phyloP scores from a whole-genome alignment of 1,284 basidiomycete species.

The Xerocomus minutiporus region DNA sequence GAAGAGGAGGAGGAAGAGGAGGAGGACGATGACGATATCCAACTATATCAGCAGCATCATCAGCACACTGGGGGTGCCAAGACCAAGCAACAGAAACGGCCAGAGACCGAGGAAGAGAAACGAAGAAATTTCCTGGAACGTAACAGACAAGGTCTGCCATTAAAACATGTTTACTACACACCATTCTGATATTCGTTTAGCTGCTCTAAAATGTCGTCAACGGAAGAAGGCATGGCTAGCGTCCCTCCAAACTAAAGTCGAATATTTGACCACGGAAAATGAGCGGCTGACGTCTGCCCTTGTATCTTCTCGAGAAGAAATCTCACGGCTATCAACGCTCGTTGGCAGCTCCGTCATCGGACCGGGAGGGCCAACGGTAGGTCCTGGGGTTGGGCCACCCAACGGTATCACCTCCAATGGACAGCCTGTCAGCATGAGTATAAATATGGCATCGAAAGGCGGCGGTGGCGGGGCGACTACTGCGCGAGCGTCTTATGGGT shows the following conservation, averaged over 20 bases:
- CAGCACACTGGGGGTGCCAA: conserved; percentile 25
- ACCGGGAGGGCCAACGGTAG: conserved; percentile 29
- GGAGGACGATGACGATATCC: conserved; percentile 42
- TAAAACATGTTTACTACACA: neutral
- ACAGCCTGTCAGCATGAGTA: conserved; percentile 44
- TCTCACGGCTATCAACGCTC: conserved; percentile 68
- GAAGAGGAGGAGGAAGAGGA: conserved; percentile 52
- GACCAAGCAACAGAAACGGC: conserved; percentile 50
- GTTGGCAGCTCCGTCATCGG: conserved; percentile 60
- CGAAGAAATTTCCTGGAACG: conserved; percentile 90
- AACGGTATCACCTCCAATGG: conserved; percentile 25
- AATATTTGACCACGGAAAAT: conserved; percentile 87
- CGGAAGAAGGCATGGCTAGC: conserved; percentile 97
- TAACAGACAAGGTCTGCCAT: conserved; percentile 80
- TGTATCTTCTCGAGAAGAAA: conserved; percentile 75
- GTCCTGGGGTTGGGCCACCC: conserved; percentile 27
- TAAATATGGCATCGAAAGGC: conserved; percentile 37
- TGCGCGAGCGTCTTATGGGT: conserved; percentile 33
- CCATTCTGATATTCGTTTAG: conserved; percentile 40
- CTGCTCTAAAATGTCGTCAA: conserved; percentile 97
- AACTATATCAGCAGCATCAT: conserved; percentile 22
- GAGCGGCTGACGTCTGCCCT: conserved; percentile 81
- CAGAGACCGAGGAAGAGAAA: conserved; percentile 95
- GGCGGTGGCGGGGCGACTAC: conserved; percentile 18
- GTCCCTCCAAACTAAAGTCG: conserved; percentile 90